A percentile compares a stretch with the other conserved stretches of the same genome.
Conservation (phyloP, 352 stramenopile genomes). For the Globisporangium alternatum region DNA sequence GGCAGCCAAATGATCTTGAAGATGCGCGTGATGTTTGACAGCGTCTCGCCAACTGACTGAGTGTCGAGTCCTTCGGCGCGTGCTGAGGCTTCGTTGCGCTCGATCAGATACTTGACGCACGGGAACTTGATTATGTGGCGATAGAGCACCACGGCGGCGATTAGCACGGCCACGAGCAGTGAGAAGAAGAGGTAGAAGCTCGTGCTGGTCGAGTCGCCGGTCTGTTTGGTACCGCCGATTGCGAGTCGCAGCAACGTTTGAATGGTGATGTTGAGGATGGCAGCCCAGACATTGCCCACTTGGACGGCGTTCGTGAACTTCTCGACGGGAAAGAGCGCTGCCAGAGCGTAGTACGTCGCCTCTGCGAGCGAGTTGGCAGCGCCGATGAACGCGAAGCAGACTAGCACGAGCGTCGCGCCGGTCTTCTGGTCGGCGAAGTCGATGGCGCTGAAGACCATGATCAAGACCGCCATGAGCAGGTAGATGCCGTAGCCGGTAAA, state of each 20-base stretch:
- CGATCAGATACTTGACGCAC: conserved; percentile 48
- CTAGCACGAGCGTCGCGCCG: conserved; percentile 46
- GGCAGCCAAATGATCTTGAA: conserved; percentile 49
- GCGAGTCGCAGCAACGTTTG: conserved; percentile 48
- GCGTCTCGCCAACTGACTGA: conserved; percentile 26
- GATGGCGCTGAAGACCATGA: conserved; percentile 63
- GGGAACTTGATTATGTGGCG: conserved; percentile 28
- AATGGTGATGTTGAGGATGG: conserved; percentile 57
- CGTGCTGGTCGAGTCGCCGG: conserved; percentile 28
- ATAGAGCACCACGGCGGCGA: conserved; percentile 48
- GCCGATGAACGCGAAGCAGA: conserved; percentile 49
- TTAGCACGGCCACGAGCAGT: conserved; percentile 45
- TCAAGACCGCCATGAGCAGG: conserved; percentile 46
- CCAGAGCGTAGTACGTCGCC: conserved; percentile 57
- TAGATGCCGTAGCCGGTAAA: conserved; percentile 53
- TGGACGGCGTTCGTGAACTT: conserved; percentile 71
- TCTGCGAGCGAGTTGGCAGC: conserved; percentile 58
- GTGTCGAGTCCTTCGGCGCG: conserved; percentile 28
- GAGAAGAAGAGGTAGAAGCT: conserved; percentile 68
- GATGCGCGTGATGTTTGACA: conserved; percentile 45
- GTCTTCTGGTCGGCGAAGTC: conserved; percentile 44
- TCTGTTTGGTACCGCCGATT: conserved; percentile 41
- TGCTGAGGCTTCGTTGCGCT: conserved; percentile 39
- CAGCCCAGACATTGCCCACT: conserved; percentile 52
- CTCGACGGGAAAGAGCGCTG: conserved; percentile 55